phyloP scores from a whole-genome alignment of 164 flowering plant genomes.

The Warburgia ugandensis region DNA sequence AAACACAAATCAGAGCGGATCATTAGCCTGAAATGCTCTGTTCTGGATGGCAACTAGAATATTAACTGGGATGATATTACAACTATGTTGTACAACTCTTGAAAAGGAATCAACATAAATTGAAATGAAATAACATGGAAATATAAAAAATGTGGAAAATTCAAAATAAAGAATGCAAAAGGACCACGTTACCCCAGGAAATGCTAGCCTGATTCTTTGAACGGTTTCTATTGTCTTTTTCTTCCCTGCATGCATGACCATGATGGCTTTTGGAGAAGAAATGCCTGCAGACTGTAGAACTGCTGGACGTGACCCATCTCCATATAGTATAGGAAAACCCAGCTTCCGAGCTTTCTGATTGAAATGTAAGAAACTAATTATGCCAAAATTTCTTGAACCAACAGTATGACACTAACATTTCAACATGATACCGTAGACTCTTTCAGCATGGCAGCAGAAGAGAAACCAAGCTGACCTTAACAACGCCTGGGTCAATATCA shows the following conservation, averaged over 20 bases:
- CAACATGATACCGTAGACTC: neutral
- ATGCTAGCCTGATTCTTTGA: constrained; percentile 77
- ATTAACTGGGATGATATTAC: too few species aligned
- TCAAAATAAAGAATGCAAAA: neutral
- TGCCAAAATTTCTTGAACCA: neutral
- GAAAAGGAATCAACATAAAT: too few species aligned
- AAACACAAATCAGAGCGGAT: too few species aligned
- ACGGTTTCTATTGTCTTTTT: constrained; percentile 70
- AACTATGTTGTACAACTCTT: too few species aligned
- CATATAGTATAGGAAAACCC: constrained; percentile 89
- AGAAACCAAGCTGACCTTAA: constrained; percentile 53
- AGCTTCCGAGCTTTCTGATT: constrained; percentile 61
- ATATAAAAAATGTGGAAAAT: neutral
- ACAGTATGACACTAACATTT: neutral
- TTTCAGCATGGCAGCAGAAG: neutral
- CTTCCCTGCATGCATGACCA: constrained; percentile 79
- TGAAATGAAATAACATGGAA: too few species aligned
- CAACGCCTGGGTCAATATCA: constrained; percentile 80
- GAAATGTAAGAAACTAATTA: neutral
- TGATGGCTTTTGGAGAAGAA: constrained; percentile 90
- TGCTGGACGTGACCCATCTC: constrained; percentile 91
- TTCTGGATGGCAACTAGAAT: too few species aligned
- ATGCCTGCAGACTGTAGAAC: constrained; percentile 96
- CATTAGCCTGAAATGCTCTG: too few species aligned
- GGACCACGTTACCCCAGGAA: constrained; percentile 53